A percentile compares a stretch with the other conserved stretches of the same genome.
Evolutionary conservation across 257 asterid species (phyloP).

Genomic region (Nicotiana knightiana): DNA sequence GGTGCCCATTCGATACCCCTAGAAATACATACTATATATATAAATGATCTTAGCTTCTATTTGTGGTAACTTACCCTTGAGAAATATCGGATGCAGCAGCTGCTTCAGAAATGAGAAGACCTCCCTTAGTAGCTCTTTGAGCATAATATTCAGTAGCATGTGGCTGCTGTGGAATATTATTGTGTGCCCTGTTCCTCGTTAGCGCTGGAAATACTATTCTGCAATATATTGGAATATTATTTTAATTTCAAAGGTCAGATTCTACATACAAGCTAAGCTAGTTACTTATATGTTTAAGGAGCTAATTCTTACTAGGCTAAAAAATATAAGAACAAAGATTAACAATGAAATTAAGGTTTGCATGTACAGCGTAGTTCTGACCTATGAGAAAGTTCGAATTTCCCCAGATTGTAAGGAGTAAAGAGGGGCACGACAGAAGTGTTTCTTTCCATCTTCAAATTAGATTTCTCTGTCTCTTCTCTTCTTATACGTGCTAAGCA

Average conservation of each 20-base stretch:
- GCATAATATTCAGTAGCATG: slow-evolving; percentile 29
- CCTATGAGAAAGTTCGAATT: neutral
- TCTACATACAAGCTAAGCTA: neutral
- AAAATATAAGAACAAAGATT: neutral
- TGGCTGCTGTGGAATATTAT: slow-evolving; percentile 25
- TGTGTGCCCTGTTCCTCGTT: slow-evolving; percentile 25
- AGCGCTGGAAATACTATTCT: slow-evolving; percentile 34
- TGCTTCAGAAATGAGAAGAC: slow-evolving; percentile 37
- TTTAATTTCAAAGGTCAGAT: neutral
- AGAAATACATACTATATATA: no score
- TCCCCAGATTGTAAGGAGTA: neutral
- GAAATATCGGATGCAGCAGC: slow-evolving; percentile 29
- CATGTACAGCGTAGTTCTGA: neutral
- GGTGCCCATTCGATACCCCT: no score
- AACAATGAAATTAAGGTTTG: neutral
- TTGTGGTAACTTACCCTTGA: slow-evolving; percentile 12
- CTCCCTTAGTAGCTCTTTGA: slow-evolving; percentile 31
- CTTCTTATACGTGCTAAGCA: neutral
- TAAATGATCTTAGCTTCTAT: no score
- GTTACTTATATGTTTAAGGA: neutral
- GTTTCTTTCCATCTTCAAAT: neutral
- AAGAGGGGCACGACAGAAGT: neutral
- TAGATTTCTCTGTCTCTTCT: neutral
- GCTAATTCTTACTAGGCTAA: neutral
- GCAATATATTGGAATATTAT: neutral